These are phyloP conservation scores for Saraca asoca DNA, from an alignment of 331 rosid species.

Conservation along the genomic window DNA sequence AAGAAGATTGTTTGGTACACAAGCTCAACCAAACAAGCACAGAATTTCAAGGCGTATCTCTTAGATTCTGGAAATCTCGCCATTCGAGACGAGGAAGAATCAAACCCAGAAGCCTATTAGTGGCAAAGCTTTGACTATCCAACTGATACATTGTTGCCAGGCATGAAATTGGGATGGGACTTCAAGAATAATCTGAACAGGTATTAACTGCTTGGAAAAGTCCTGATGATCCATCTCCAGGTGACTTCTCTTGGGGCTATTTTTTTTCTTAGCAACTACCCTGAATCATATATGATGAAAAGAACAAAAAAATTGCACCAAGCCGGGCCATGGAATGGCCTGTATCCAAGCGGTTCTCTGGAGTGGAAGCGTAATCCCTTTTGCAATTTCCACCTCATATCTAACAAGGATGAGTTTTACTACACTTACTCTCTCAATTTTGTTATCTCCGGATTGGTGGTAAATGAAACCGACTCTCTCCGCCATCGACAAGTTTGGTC, in stretches of 20 bases:
- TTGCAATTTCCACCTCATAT: conserved; percentile 41
- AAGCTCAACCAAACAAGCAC: neutral
- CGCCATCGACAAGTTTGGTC: neutral
- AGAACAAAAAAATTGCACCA: conserved; percentile 26
- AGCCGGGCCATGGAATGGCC: conserved; percentile 66
- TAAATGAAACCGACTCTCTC: too few relatives aligned
- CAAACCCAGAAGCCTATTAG: conserved; percentile 16
- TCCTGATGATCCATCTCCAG: conserved; percentile 56
- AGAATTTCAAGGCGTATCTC: conserved; percentile 40
- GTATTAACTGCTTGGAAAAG: conserved; percentile 54
- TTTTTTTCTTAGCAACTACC: conserved; percentile 33
- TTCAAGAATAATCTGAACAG: conserved; percentile 21
- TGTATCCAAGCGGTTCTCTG: conserved; percentile 8
- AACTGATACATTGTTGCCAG: conserved; percentile 33
- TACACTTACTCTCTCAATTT: conserved; percentile 41
- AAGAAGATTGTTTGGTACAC: conserved; percentile 31
- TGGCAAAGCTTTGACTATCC: too few relatives aligned
- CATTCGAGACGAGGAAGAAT: conserved; percentile 31
- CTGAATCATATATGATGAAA: conserved; percentile 45
- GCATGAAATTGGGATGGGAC: conserved; percentile 45
- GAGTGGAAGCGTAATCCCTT: conserved; percentile 1
- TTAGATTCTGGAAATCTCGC: conserved; percentile 69
- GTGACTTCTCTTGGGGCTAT: conserved; percentile 37
- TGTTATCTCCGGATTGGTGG: conserved; percentile 34
- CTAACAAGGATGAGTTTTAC: conserved; percentile 41